Base-by-base conservation (phyloP, 306 rosid species). In the Fragaria ananassa region DNA sequence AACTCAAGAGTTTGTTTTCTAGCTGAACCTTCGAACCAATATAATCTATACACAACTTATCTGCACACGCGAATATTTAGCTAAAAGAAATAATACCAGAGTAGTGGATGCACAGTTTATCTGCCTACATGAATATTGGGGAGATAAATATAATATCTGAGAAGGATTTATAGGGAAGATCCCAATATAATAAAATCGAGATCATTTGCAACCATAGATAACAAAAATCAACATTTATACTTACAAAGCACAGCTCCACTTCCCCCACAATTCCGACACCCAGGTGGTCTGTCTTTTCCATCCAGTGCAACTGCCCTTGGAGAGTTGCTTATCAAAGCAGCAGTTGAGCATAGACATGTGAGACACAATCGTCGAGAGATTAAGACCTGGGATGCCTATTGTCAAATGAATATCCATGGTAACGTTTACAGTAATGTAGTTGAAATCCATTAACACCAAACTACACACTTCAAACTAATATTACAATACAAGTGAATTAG, bases 231-330 rank as follows among this genome's bases (percentile, higher is more conserved):
- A 70, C 42, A 3, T 46, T 31, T 49, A 23, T 47, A 78, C 97
- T 81, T 79, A 93, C 98, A 94, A 35, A 94, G 86, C 70, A 94
- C 85, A 49, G 97, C 93, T 19, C 98, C 98, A 23, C 87, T 90
- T 68, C 98, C 98, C 37, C 90, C 86, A 74, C 98, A 95, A 71
- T 95, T 95, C 83, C 96, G 83, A 76, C 98, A 95, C 5, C 13
- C 91, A 0, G 96, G 86, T 81, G 96, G 88, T 82, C 68, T 89
- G 37, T 93, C 91, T 65, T 69, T 88, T 34, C 83, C 88, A 71
- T 86, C 91, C 72, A 75, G 65, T 58, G 96, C 91, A n/a, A 19
- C 62, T 66, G 96, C 94, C 29, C 80, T 66, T 23, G 84, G 80
- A 76, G 37, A 74, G 77, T 67, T 75, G 82, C 72, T 76, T 51